Base-by-base conservation (phyloP, 768 basidiomycete species). In the Phylloporus scabripes region DNA sequence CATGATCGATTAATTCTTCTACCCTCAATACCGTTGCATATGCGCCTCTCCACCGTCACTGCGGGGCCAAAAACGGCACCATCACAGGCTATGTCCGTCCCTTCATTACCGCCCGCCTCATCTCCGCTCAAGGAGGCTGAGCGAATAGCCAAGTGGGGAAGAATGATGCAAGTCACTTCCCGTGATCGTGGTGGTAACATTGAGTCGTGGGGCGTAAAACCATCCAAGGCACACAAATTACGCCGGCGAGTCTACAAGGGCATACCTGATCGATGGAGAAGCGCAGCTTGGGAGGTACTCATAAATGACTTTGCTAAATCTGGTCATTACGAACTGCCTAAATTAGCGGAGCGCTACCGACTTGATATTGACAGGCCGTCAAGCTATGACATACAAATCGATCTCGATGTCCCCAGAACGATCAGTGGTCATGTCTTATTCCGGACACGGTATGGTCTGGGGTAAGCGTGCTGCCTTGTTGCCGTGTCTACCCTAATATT, bases 351-450 rank as follows among this genome's bases (percentile, higher is more conserved):
- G 29, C 74, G 79, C 49, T 88, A 87, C 56, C 70, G 75, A 54
- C 79, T 82, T 34, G 75, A 73, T 7, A 63, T 93, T 54, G 88
- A 93, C 43, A 80, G 79, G 50, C 87, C 93, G 15, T 95, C 92
- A 34, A 77, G 72, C 8, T 94, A 92, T 63, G 96, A 99, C 66
- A 82, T 97, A 28, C 96, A 98, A 72, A 97, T 98, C 57, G 96
- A 99, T 70, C 74, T 99, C 56, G 96, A 99, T 61, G 94, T 98
- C 1, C 96, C 96, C 3, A 72, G 96, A 61, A 98, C 96, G 11
- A 96, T 97, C 56, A 88, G 83, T 51, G 93, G 93, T 0, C 93
- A 98, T 70, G 79, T 96, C 51, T 78, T 94, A 74, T 99, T 98
- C 62, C 81, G 84, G 56, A 99, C 96, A 42, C 78, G 96, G 55